These are phyloP conservation scores for Neoboletus subvelutipes DNA, from an alignment of 768 basidiomycete genomes.

Conservation along the genomic window DNA sequence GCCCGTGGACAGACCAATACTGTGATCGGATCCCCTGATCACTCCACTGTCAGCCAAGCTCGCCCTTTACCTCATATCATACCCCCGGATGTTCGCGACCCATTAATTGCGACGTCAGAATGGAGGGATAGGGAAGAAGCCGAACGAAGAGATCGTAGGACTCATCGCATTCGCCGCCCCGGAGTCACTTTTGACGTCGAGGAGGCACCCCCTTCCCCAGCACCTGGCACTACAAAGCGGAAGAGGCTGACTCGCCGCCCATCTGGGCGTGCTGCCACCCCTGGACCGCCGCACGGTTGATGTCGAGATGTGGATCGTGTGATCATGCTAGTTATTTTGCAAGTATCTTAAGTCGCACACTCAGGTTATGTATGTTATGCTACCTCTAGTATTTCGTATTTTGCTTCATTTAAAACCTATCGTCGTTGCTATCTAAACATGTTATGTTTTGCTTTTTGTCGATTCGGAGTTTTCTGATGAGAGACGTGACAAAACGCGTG, in stretches of 20 bases:
- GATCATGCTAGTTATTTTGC: slow-evolving; percentile 3
- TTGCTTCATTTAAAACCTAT: slow-evolving; percentile 8
- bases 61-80: slow-evolving; percentile 40
- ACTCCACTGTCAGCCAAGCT: slow-evolving; percentile 63
- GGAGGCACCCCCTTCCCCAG: slow-evolving; percentile 50
- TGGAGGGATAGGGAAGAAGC: slow-evolving; percentile 71
- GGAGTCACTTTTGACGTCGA: slow-evolving; percentile 66
- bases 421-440: slow-evolving; percentile 20
- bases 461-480: background rate
- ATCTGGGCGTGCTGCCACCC: slow-evolving; percentile 28
- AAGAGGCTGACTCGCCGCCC: slow-evolving; percentile 32
- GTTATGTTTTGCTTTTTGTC: background rate
- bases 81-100: slow-evolving; percentile 64
- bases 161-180: slow-evolving; percentile 47
- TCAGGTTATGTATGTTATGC: slow-evolving; percentile 31
- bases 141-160: slow-evolving; percentile 40
- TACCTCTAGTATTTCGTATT: slow-evolving; percentile 28
- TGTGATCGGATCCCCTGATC: slow-evolving; percentile 70
- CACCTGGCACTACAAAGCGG: slow-evolving; percentile 23
- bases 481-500: slow-evolving; percentile 26
- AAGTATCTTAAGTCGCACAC: slow-evolving; percentile 25
- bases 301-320: background rate
- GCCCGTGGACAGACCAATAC: slow-evolving; percentile 54
- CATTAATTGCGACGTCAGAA: slow-evolving; percentile 58
- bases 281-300: slow-evolving; percentile 25